phyloP scores from a whole-genome alignment of 768 basidiomycete genomes.

The Amanita rimosa region DNA sequence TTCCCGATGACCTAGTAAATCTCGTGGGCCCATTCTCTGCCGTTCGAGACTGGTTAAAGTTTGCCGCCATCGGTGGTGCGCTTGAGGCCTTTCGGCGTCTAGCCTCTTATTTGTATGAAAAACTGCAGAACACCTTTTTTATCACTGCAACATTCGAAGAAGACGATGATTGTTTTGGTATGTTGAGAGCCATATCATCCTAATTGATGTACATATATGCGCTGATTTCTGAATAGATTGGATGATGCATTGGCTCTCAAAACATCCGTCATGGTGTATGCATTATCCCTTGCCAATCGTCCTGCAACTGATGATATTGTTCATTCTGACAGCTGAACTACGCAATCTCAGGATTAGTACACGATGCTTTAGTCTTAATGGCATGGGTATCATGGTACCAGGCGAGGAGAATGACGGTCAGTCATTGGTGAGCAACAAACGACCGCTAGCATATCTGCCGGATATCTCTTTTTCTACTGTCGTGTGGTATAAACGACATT shows the following conservation, averaged over 20 bases:
- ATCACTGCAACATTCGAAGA: too few species aligned
- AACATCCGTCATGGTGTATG: conserved; percentile 49
- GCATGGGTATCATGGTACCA: conserved; percentile 19
- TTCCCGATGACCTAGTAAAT: too few species aligned
- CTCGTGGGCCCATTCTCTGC: too few species aligned
- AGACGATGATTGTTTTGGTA: too few species aligned
- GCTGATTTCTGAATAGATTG: conserved; percentile 31
- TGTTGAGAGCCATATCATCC: too few species aligned
- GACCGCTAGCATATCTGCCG: conserved; percentile 33
- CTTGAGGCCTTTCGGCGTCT: conserved; percentile 48
- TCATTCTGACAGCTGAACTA: too few species aligned
- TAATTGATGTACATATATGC: too few species aligned
- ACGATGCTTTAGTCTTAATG: conserved; percentile 3
- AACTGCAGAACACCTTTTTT: conserved; percentile 20
- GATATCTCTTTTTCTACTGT: conserved; percentile 25
- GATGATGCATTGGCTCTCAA: conserved; percentile 62
- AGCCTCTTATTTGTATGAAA: conserved; percentile 28
- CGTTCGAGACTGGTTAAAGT: conserved; percentile 51
- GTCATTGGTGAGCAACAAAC: conserved; percentile 13
- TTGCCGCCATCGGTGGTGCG: conserved; percentile 49
- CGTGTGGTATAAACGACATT: conserved; percentile 40
- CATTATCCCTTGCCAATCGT: conserved; percentile 5
- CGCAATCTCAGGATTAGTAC: too few species aligned
- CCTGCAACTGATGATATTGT: too few species aligned
- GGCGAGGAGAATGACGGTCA: conserved; percentile 25